These are phyloP conservation scores for Exophiala calicioides DNA, from an alignment of 2,329 filamentous ascomycete species.

Conservation along the genomic window DNA sequence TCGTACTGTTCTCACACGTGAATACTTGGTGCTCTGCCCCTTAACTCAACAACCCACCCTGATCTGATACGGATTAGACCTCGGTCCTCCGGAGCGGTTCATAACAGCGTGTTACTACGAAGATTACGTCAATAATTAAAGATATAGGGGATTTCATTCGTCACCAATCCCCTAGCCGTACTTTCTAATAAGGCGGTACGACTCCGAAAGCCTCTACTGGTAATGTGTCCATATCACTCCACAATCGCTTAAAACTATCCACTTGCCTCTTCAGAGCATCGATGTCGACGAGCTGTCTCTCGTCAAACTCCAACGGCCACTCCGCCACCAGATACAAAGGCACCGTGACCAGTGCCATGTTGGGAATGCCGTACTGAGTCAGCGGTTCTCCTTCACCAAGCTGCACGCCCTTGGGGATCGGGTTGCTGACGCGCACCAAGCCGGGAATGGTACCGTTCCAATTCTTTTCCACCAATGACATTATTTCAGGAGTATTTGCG, in stretches of 20 bases:
- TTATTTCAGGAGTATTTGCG: conserved; percentile 2
- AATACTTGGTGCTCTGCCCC: no score
- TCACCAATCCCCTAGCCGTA: no score
- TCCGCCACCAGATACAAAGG: conserved; percentile 1
- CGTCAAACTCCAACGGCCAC: conserved; percentile 7
- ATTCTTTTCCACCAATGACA: neutral
- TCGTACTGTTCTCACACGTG: no score
- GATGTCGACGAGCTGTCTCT: conserved; percentile 8
- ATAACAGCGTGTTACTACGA: no score
- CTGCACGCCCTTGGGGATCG: conserved; percentile 7
- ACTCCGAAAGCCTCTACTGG: no score
- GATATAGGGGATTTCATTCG: no score
- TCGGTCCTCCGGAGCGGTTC: no score
- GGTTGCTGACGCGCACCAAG: conserved; percentile 6
- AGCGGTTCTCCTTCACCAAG: conserved; percentile 7
- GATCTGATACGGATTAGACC: no score
- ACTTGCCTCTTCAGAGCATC: conserved; percentile 4
- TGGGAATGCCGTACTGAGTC: neutral
- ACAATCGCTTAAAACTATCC: conserved; percentile 6
- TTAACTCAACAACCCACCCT: no score
- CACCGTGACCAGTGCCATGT: conserved; percentile 2
- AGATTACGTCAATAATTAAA: no score
- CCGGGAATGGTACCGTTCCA: conserved; percentile 4
- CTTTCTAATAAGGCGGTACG: no score
- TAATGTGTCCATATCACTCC: no score